Evolutionary conservation across 225 moss, liverwort and hornwort species (phyloP).

Genomic region (Physcomitrium patens): DNA sequence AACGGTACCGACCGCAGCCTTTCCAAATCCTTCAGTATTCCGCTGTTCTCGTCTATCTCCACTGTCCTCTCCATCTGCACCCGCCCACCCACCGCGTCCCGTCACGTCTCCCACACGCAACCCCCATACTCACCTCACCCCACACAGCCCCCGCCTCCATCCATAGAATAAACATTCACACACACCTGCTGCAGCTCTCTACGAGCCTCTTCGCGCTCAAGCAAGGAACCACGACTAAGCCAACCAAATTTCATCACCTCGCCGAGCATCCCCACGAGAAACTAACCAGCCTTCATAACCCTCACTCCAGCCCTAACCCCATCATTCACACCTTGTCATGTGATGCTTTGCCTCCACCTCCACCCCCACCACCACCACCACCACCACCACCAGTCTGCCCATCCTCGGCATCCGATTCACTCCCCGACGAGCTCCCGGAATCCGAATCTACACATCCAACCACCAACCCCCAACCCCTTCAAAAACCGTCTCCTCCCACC

Average conservation of each 20-base stretch:
- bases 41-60: conserved; percentile 91
- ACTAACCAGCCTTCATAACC: conserved; percentile 40
- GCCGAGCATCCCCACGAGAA: neutral
- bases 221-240: conserved; percentile 59
- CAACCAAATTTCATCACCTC: conserved; percentile 56
- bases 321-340: conserved; percentile 77
- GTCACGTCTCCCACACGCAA: neutral
- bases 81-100: neutral
- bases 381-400: conserved; percentile 45
- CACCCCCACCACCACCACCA: conserved; percentile 51
- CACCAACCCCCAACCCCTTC: no score
- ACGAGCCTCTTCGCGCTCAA: conserved; percentile 86
- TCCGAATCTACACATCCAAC: conserved; percentile 67
- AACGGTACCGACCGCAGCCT: conserved; percentile 77
- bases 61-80: conserved; percentile 96
- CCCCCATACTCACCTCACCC: neutral
- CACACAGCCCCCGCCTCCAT: neutral
- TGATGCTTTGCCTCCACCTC: conserved; percentile 53
- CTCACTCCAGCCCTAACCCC: conserved; percentile 37
- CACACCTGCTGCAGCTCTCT: conserved; percentile 71
- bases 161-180: no score
- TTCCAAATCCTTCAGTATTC: conserved; percentile 85
- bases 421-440: conserved; percentile 91
- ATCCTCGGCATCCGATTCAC: conserved; percentile 92
- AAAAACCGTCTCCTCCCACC: no score